Conservation (phyloP, 2,329 filamentous ascomycete species). For the Stachybotrys chlorohalonatus region DNA sequence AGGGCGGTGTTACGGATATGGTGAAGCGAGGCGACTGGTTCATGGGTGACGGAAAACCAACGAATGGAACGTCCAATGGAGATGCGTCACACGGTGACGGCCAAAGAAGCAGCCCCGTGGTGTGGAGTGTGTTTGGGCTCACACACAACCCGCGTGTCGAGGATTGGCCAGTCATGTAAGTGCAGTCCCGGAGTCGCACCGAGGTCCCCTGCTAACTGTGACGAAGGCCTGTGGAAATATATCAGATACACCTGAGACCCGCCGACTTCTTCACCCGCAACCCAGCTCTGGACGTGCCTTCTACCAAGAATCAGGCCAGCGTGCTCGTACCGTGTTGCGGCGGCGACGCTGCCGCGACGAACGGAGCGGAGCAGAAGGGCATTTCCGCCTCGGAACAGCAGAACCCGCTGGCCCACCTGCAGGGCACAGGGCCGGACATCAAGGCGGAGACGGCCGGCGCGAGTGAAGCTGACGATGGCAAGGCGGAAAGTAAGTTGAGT, state of each 20-base stretch:
- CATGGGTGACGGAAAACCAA: conserved; percentile 13
- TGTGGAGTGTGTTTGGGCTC: conserved; percentile 40
- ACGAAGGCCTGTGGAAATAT: conserved; percentile 36
- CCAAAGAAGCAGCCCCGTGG: conserved; percentile 13
- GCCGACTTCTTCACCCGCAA: conserved; percentile 37
- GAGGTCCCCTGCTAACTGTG: neutral
- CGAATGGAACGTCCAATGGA: conserved; percentile 4
- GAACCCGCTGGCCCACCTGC: conserved; percentile 20
- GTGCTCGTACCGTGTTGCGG: conserved; percentile 29
- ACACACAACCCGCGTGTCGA: conserved; percentile 39
- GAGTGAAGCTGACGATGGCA: conserved; percentile 4
- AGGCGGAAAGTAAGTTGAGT: conserved; percentile 1
- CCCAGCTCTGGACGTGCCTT: conserved; percentile 34
- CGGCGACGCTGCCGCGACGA: conserved; percentile 1
- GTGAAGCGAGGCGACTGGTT: conserved; percentile 38
- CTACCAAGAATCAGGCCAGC: conserved; percentile 21
- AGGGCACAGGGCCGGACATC: conserved; percentile 13
- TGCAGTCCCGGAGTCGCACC: conserved; percentile 4
- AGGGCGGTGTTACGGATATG: conserved; percentile 37
- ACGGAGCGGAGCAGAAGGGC: conserved; percentile 2
- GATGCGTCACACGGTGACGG: neutral
- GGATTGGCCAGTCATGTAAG: conserved; percentile 43
- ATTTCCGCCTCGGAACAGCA: conserved; percentile 14
- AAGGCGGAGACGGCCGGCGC: conserved; percentile 10
- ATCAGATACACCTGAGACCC: conserved; percentile 33